A percentile compares a stretch with the other conserved stretches of the same genome.
Conservation (phyloP, 2,329 filamentous ascomycete genomes). For the Pseudogymnoascus sp. region DNA sequence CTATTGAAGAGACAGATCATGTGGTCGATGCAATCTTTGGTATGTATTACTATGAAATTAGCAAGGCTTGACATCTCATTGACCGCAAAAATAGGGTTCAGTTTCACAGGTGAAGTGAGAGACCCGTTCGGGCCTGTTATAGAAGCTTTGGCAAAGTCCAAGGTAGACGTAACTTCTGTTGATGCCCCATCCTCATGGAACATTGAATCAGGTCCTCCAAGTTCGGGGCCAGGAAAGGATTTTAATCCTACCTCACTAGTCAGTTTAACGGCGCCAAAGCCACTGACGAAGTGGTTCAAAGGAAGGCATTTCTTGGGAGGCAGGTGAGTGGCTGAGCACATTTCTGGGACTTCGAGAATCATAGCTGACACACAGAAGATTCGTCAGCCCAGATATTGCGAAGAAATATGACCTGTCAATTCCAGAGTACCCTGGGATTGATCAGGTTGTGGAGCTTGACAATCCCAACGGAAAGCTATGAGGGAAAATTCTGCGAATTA, state of each 20-base stretch:
- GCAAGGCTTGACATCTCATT: slow-evolving; percentile 13
- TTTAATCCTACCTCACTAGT: slow-evolving; percentile 77
- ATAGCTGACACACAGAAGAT: slow-evolving; percentile 40
- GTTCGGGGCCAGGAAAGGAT: slow-evolving; percentile 63
- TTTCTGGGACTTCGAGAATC: neutral
- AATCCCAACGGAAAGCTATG: slow-evolving; percentile 44
- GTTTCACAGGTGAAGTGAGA: slow-evolving; percentile 84
- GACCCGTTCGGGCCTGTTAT: slow-evolving; percentile 85
- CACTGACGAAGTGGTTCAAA: slow-evolving; percentile 71
- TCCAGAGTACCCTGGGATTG: slow-evolving; percentile 73
- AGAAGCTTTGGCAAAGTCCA: slow-evolving; percentile 61
- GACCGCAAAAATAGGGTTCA: slow-evolving; percentile 56
- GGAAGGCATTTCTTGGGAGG: slow-evolving; percentile 91
- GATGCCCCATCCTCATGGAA: slow-evolving; percentile 94
- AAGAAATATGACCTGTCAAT: slow-evolving; percentile 80
- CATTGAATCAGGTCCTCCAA: slow-evolving; percentile 76
- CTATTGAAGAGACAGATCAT: slow-evolving; percentile 63
- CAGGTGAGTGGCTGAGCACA: slow-evolving; percentile 39
- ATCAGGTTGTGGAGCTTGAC: slow-evolving; percentile 77
- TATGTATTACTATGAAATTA: slow-evolving; percentile 28
- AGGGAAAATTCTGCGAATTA: neutral
- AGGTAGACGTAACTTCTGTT: slow-evolving; percentile 73
- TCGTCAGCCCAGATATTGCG: slow-evolving; percentile 68
- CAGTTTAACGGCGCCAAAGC: slow-evolving; percentile 89
- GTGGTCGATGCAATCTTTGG: slow-evolving; percentile 91